These are phyloP conservation scores for Pseudisothecium myosuroides DNA, from an alignment of 225 moss, liverwort and hornwort genomes.

Conservation along the genomic window DNA sequence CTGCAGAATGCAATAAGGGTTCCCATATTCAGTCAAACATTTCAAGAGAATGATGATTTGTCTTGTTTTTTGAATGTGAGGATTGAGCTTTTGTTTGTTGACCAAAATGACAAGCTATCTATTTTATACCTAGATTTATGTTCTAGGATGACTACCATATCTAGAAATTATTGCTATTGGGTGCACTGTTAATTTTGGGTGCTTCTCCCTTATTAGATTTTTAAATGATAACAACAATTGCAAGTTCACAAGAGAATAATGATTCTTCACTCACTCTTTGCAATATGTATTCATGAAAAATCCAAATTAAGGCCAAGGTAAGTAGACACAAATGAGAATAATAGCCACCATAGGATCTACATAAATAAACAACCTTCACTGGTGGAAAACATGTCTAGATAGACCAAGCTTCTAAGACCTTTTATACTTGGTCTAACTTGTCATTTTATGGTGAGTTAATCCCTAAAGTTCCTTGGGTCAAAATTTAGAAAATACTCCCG, in stretches of 20 bases:
- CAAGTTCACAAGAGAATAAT: neutral
- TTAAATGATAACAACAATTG: too few species aligned
- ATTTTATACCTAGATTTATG: too few species aligned
- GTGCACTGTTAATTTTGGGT: too few species aligned
- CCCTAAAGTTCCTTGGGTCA: too few species aligned
- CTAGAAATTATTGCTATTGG: too few species aligned
- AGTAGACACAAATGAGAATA: neutral
- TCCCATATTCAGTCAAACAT: neutral
- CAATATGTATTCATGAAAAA: neutral
- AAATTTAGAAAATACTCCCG: neutral
- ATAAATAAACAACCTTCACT: neutral
- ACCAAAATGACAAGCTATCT: too few species aligned
- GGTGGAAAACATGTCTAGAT: rapidly evolving
- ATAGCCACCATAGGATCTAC: neutral
- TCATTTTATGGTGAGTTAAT: neutral
- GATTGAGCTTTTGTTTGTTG: neutral
- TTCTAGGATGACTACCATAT: too few species aligned
- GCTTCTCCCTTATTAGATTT: too few species aligned
- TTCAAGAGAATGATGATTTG: neutral
- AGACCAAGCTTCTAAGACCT: neutral
- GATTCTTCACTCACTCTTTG: neutral
- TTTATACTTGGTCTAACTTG: neutral
- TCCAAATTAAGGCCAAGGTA: neutral
- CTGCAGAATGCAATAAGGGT: neutral
- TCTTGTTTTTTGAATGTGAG: neutral